These are phyloP conservation scores for Pythium plurisporium DNA, from an alignment of 352 stramenopile species.

Conservation along the genomic window DNA sequence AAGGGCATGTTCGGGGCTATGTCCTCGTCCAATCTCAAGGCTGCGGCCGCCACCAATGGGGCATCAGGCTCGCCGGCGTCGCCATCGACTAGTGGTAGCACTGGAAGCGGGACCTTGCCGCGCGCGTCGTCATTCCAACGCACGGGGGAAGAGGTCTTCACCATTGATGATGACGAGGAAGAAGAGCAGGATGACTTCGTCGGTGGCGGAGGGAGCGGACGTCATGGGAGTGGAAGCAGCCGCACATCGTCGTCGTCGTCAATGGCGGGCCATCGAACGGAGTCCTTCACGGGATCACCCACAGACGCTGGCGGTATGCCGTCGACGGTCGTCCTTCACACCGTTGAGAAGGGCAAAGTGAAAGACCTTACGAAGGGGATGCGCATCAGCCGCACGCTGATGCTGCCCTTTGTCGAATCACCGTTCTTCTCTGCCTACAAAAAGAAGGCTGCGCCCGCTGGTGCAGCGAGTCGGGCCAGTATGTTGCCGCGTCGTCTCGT, in stretches of 20 bases:
- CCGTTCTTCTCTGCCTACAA: slow-evolving; percentile 86
- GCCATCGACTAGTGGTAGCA: not conserved
- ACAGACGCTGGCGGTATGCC: slow-evolving; percentile 11
- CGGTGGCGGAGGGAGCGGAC: slow-evolving; percentile 13
- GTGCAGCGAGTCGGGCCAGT: slow-evolving; percentile 14
- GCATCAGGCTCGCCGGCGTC: slow-evolving; percentile 29
- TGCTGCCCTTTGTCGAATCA: slow-evolving; percentile 61
- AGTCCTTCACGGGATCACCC: slow-evolving; percentile 36
- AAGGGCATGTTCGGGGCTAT: slow-evolving; percentile 22
- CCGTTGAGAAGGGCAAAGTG: slow-evolving; percentile 49
- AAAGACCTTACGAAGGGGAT: slow-evolving; percentile 58
- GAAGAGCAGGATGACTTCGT: slow-evolving; percentile 59
- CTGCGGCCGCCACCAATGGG: not conserved
- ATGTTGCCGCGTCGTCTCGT: slow-evolving; percentile 63
- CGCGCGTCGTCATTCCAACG: slow-evolving; percentile 41
- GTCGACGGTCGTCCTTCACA: slow-evolving; percentile 34
- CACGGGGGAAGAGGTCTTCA: slow-evolving; percentile 77
- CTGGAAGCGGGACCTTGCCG: not conserved
- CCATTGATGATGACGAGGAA: slow-evolving; percentile 78
- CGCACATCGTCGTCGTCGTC: slow-evolving; percentile 41
- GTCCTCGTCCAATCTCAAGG: slow-evolving; percentile 17
- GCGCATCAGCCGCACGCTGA: slow-evolving; percentile 59
- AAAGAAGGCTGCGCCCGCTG: slow-evolving; percentile 48
- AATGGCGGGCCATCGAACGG: slow-evolving; percentile 19
- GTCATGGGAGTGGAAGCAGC: slow-evolving; percentile 20